Conservation (phyloP, 2,329 filamentous ascomycete species). For the Arthrobotrys musiformis region DNA sequence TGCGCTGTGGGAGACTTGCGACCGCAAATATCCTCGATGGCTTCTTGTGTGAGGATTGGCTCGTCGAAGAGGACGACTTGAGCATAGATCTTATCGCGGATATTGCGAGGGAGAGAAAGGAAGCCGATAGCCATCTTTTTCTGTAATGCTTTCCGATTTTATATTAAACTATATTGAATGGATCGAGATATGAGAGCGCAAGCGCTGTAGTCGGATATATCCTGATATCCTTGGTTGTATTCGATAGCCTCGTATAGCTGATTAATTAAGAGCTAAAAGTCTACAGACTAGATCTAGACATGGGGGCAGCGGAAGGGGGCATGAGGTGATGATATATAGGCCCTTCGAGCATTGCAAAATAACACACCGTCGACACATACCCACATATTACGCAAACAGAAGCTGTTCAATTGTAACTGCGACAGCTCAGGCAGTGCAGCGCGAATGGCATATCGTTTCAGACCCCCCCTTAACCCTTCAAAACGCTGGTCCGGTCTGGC, state of each 20-base stretch:
- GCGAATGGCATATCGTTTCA: conserved; percentile 18
- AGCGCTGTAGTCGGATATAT: conserved; percentile 14
- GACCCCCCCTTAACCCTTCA: background rate
- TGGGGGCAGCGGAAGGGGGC: background rate
- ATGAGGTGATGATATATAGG: background rate
- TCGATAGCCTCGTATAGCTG: background rate
- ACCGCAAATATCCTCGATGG: conserved; percentile 37
- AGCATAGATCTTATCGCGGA: conserved; percentile 40
- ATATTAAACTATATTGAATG: background rate
- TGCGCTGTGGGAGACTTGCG: conserved; percentile 26
- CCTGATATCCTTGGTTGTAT: conserved; percentile 20
- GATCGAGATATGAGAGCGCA: background rate
- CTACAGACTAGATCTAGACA: conserved; percentile 10
- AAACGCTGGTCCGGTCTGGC: conserved; percentile 24
- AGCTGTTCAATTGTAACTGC: background rate
- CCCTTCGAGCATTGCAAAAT: background rate
- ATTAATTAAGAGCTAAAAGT: conserved; percentile 10
- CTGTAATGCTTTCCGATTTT: background rate
- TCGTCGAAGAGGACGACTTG: conserved; percentile 36
- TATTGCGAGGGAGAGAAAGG: conserved; percentile 27
- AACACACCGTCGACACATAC: conserved; percentile 6
- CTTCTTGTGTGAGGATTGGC: conserved; percentile 39
- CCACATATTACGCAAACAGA: no score
- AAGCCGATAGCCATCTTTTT: conserved; percentile 22
- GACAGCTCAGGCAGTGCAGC: no score